Evolutionary conservation across 164 flowering plant species (phyloP), one percentile per base, ranked within the genome.

Genomic region (Berberis thunbergii): DNA sequence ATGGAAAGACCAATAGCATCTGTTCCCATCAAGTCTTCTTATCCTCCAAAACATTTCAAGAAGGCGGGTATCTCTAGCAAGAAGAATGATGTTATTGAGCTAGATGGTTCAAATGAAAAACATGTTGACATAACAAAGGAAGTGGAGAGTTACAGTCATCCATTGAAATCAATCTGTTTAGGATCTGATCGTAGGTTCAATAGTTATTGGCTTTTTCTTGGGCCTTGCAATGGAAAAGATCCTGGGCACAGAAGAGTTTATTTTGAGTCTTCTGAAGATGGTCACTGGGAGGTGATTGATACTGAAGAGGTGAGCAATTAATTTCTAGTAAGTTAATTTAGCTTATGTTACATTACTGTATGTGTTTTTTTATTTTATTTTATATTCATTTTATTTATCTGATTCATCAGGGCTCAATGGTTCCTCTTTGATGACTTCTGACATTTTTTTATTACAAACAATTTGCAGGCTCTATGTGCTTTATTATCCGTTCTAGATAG

Each of bases 191-290:
- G 99, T 60, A 81, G 99, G 75, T 89, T 84, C 76, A 94, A 94
- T 62, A 83, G 91, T 69, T 94, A 94, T 74, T 94, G 99, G 99
- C 83, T 94, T 72, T 91, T 94, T 78, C 75, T 94, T 76, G 99
- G 99, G 57, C 96, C 99, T 63, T 91, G 99, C 74, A 56, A 77
- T 76, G 75, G 61, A 57, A 60, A 63, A 59, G 99, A 94, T 77
- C 96, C 97, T 11, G 97, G 97, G 42, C 99, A 94, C 67, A 81
- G 71, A 73, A 81, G 96, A 68, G 72, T 94, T 49, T 94, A 94
- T 72, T 87, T 94, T 80, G 99, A 94, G 80, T 94, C 96, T 74
- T 94, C 98, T 63, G 97, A 94, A 77, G 97, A 94, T 84, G 97
- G 97, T 69, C 97, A 89, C 74, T 94, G 97, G 97, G 86, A 89